Evolutionary conservation across 306 rosid genomes (phyloP).

Genomic region (Hylodesmum podocarpum): DNA sequence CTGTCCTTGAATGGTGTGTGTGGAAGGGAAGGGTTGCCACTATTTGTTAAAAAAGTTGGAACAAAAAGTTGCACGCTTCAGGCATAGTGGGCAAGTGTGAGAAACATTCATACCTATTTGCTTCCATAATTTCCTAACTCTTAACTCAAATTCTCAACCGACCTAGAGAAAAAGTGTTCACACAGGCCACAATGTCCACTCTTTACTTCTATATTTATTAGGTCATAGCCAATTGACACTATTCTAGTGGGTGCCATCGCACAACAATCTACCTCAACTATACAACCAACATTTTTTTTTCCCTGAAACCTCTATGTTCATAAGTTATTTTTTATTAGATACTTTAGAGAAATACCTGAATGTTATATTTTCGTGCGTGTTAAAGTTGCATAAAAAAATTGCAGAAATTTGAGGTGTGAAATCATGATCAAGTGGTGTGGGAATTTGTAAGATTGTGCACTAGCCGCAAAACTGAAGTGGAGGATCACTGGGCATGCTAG

Average conservation of each 20-base stretch:
- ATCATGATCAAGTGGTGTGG: background rate
- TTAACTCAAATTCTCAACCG: constrained; percentile 19
- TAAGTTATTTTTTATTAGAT: too few relatives aligned
- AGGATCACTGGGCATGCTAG: background rate
- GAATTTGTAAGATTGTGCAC: constrained; percentile 22
- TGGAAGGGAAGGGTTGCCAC: constrained; percentile 27
- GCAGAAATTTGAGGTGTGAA: background rate
- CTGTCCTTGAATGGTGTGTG: constrained; percentile 13
- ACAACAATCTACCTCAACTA: background rate
- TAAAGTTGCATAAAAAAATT: background rate
- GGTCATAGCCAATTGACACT: background rate
- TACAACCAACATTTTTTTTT: background rate
- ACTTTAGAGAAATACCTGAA: background rate
- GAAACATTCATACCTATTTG: background rate
- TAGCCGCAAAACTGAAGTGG: constrained; percentile 44
- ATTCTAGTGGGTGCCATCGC: background rate
- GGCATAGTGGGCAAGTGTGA: constrained; percentile 21
- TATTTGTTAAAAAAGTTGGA: background rate
- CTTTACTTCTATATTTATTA: background rate
- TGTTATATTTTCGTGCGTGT: background rate
- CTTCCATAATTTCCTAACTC: constrained; percentile 6
- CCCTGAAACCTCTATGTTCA: too few relatives aligned
- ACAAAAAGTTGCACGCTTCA: constrained; percentile 39
- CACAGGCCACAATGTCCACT: background rate
- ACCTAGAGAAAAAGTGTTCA: background rate